Percentiles rank a stretch among this genome's conserved stretches.
phyloP scores from a whole-genome alignment of 352 stramenopile species.

The Phytopythium montanum region DNA sequence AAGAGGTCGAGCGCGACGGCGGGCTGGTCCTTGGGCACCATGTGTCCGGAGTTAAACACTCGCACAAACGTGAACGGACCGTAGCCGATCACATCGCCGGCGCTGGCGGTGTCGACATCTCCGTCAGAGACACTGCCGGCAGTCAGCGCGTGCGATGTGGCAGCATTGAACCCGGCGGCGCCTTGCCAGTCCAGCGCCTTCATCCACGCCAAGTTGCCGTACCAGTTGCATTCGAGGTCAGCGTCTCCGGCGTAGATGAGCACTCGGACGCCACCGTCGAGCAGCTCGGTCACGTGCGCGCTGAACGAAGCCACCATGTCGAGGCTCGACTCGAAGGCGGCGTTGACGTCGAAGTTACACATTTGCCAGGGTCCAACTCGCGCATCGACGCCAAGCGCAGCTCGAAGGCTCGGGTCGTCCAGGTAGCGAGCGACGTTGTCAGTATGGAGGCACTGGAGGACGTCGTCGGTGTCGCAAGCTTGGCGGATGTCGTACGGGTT shows the following conservation, averaged over 20 bases:
- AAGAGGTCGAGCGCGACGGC: slow-evolving; percentile 45
- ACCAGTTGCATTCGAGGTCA: slow-evolving; percentile 35
- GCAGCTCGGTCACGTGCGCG: slow-evolving; percentile 13
- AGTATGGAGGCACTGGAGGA: slow-evolving; percentile 26
- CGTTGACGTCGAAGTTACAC: slow-evolving; percentile 90
- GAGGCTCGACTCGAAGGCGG: slow-evolving; percentile 58
- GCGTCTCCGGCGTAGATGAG: slow-evolving; percentile 24
- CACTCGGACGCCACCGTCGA: slow-evolving; percentile 17
- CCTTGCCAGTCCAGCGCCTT: slow-evolving; percentile 27
- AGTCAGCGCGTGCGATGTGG: slow-evolving; percentile 6
- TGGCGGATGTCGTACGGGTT: slow-evolving; percentile 66
- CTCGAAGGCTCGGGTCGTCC: slow-evolving; percentile 40
- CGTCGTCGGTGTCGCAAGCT: slow-evolving; percentile 16
- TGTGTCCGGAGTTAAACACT: slow-evolving; percentile 48
- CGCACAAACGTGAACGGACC: slow-evolving; percentile 36
- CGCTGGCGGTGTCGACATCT: no score
- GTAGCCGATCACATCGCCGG: no score
- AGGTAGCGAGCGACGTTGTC: slow-evolving; percentile 36
- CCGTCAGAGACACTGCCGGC: slow-evolving; percentile 5
- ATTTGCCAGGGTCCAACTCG: slow-evolving; percentile 65
- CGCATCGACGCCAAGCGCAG: slow-evolving; percentile 27
- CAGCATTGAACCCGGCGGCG: slow-evolving; percentile 15
- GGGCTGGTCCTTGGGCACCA: slow-evolving; percentile 50
- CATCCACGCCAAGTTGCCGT: slow-evolving; percentile 28
- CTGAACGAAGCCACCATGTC: slow-evolving; percentile 13